phyloP scores from a whole-genome alignment of 2,329 filamentous ascomycete genomes.

The Exserohilum turcica region DNA sequence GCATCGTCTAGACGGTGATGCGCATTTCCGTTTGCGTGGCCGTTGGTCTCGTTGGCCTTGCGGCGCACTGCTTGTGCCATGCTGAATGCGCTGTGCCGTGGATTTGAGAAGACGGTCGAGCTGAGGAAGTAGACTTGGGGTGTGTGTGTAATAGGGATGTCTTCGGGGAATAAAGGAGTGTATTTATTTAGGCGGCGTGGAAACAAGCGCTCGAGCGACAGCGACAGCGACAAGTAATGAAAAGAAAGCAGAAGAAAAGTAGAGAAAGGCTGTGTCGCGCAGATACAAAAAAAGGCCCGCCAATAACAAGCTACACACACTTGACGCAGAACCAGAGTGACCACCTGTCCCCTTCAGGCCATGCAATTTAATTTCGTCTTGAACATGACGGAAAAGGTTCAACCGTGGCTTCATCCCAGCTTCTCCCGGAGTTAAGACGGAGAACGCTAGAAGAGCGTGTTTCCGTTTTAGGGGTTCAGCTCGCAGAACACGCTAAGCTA shows the following conservation, averaged over 20 bases:
- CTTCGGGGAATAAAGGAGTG: slow-evolving; percentile 1
- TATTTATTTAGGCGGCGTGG: no score
- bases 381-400: slow-evolving; percentile 11
- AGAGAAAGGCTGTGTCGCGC: neutral
- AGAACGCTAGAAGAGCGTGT: slow-evolving; percentile 18
- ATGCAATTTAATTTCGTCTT: neutral
- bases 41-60: slow-evolving; percentile 34
- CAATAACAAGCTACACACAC: no score
- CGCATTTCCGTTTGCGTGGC: slow-evolving; percentile 28
- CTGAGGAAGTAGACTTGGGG: no score
- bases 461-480: neutral
- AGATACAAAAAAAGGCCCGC: neutral
- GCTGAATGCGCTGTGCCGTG: neutral
- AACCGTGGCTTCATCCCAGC: slow-evolving; percentile 45
- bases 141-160: neutral
- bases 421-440: slow-evolving; percentile 31
- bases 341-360: slow-evolving; percentile 5
- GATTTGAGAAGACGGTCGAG: neutral
- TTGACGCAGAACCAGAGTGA: slow-evolving; percentile 1
- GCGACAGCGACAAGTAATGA: neutral
- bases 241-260: neutral
- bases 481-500: slow-evolving; percentile 8
- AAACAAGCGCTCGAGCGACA: no score
- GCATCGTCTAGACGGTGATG: slow-evolving; percentile 33
- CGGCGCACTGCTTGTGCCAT: slow-evolving; percentile 38